Conservation (phyloP, 352 stramenopile species). For the Hyaloperonospora brassicae region DNA sequence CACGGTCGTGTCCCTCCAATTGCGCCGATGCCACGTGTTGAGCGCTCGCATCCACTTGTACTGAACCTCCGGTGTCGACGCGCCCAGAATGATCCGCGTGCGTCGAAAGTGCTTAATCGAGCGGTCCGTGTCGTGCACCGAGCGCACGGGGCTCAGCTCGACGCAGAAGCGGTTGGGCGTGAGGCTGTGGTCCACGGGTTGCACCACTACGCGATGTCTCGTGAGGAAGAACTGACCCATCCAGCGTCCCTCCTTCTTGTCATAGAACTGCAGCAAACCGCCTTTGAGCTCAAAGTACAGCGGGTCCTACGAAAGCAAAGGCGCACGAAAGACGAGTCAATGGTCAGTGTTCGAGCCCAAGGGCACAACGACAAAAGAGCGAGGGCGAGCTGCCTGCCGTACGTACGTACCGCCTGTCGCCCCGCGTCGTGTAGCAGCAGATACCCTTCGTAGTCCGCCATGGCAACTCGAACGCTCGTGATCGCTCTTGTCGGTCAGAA, state of each 20-base stretch:
- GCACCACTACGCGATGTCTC: slow-evolving; percentile 52
- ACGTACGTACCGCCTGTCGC: slow-evolving; percentile 27
- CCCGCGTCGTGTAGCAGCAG: slow-evolving; percentile 59
- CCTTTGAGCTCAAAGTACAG: slow-evolving; percentile 71
- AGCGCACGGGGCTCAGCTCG: slow-evolving; percentile 65
- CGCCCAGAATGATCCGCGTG: slow-evolving; percentile 47
- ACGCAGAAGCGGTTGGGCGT: slow-evolving; percentile 65
- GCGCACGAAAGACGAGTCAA: neutral
- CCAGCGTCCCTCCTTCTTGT: slow-evolving; percentile 59
- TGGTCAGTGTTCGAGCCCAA: too few relatives aligned
- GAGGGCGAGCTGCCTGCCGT: too few relatives aligned
- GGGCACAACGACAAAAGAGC: neutral
- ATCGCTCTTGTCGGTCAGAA: slow-evolving; percentile 4
- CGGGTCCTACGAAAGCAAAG: slow-evolving; percentile 32
- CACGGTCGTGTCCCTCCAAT: slow-evolving; percentile 62
- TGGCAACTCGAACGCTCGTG: slow-evolving; percentile 6
- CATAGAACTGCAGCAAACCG: slow-evolving; percentile 67
- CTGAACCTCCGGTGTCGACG: slow-evolving; percentile 37
- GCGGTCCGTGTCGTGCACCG: slow-evolving; percentile 64
- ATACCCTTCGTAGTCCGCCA: slow-evolving; percentile 81
- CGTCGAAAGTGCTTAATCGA: slow-evolving; percentile 58
- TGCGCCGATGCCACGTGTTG: slow-evolving; percentile 66
- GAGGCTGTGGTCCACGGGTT: slow-evolving; percentile 30
- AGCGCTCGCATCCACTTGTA: slow-evolving; percentile 60
- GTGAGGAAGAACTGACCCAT: slow-evolving; percentile 69